A percentile compares a stretch with the other conserved stretches of the same genome.
Evolutionary conservation across 1,139 yeast genomes (phyloP).

Genomic region (Yarrowia galli): DNA sequence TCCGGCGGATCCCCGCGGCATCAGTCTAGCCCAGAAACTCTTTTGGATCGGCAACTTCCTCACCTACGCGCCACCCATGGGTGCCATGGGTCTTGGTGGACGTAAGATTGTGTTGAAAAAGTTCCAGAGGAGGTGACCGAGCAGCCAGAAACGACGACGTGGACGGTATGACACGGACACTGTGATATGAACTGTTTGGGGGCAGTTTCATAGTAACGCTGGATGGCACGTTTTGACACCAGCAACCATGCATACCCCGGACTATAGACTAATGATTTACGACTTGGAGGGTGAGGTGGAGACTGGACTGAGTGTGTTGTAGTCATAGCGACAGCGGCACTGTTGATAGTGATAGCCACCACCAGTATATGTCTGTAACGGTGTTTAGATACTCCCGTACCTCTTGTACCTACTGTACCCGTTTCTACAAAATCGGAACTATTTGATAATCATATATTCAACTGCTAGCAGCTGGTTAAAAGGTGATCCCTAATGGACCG

Average conservation of each 20-base stretch:
- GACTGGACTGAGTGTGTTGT: no score
- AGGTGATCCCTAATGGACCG: neutral
- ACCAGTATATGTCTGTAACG: no score
- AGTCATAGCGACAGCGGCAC: no score
- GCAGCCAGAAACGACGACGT: no score
- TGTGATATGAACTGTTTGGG: neutral
- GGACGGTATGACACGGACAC: no score
- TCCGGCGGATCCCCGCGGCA: neutral
- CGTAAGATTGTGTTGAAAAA: conserved; percentile 13
- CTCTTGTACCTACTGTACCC: no score
- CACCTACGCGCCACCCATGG: conserved; percentile 37
- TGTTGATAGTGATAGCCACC: no score
- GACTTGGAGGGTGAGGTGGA: neutral
- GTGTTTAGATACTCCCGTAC: no score
- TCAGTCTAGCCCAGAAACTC: conserved; percentile 2
- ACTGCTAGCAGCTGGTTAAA: conserved; percentile 5
- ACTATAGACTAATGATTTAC: conserved; percentile 1
- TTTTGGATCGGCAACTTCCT: conserved; percentile 31
- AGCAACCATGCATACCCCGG: conserved; percentile 17
- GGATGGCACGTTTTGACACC: no score
- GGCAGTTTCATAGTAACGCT: neutral
- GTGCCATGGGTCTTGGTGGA: conserved; percentile 19
- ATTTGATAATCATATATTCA: no score
- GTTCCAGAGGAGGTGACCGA: neutral
- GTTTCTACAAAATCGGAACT: no score